A percentile compares a stretch with the other conserved stretches of the same genome.
These are phyloP conservation scores for Phytophthora nicotianae DNA, from an alignment of 352 stramenopile genomes.

Conservation along the genomic window DNA sequence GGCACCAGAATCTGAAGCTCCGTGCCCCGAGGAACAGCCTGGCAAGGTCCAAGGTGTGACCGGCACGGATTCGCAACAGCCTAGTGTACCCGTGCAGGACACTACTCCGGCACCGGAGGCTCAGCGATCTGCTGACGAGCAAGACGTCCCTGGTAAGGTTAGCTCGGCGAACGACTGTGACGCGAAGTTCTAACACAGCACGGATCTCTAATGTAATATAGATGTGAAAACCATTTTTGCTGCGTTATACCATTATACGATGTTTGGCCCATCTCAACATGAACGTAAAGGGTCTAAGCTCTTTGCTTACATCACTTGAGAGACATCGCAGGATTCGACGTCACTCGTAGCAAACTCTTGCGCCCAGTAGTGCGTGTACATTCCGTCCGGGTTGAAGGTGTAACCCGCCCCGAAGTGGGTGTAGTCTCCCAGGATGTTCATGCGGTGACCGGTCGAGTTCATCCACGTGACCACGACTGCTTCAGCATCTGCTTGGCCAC, in stretches of 20 bases:
- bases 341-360: slow-evolving; percentile 37
- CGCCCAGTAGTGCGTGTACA: slow-evolving; percentile 49
- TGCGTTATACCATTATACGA: not conserved
- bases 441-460: slow-evolving; percentile 44
- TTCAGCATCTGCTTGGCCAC: slow-evolving; percentile 34
- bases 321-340: slow-evolving; percentile 6
- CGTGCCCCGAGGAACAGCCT: slow-evolving; percentile 2
- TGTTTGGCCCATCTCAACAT: not conserved
- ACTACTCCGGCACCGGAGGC: not conserved
- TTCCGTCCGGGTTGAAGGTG: slow-evolving; percentile 23
- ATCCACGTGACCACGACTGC: slow-evolving; percentile 48
- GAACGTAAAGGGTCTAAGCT: not conserved
- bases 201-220: not conserved
- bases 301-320: not conserved
- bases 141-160: slow-evolving; percentile 7
- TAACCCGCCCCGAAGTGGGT: slow-evolving; percentile 24
- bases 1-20: not conserved
- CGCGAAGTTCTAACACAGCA: slow-evolving; percentile 17
- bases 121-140: not conserved
- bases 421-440: slow-evolving; percentile 39
- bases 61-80: not conserved
- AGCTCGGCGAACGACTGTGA: slow-evolving; percentile 11
- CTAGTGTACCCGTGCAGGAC: not conserved
- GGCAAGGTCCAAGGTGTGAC: not conserved
- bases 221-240: slow-evolving; percentile 1